Percentiles rank a stretch among this genome's conserved stretches.
These are phyloP conservation scores for Candida methanosorbosa DNA, from an alignment of 805 yeast species.

Conservation along the genomic window DNA sequence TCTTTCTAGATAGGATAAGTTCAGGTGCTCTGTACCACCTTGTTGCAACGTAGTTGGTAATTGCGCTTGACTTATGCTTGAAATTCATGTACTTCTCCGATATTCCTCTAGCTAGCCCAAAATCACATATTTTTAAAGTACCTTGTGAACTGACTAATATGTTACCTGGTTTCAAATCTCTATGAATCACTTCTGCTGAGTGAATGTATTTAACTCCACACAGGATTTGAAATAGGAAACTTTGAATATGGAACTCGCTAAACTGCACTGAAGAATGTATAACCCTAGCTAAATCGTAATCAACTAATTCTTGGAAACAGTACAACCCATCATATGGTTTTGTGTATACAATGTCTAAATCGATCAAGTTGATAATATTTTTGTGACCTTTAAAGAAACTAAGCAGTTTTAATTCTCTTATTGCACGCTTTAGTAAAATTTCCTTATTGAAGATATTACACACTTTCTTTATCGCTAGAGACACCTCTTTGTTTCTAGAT, in stretches of 20 bases:
- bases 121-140: slow-evolving; percentile 78
- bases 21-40: slow-evolving; percentile 97
- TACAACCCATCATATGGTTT: slow-evolving; percentile 80
- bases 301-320: slow-evolving; percentile 80
- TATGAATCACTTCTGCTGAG: slow-evolving; percentile 84
- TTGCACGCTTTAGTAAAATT: slow-evolving; percentile 66
- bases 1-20: slow-evolving; percentile 50
- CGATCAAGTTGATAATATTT: slow-evolving; percentile 67
- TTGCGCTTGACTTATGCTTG: slow-evolving; percentile 32
- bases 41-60: slow-evolving; percentile 86
- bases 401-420: slow-evolving; percentile 78
- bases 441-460: slow-evolving; percentile 59
- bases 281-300: slow-evolving; percentile 74
- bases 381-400: slow-evolving; percentile 78
- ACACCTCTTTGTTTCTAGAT: slow-evolving; percentile 23
- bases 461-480: slow-evolving; percentile 76
- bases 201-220: slow-evolving; percentile 87
- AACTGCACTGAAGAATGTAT: slow-evolving; percentile 69
- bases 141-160: slow-evolving; percentile 73
- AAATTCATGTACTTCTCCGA: slow-evolving; percentile 19
- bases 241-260: slow-evolving; percentile 75
- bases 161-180: slow-evolving; percentile 91
- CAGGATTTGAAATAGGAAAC: slow-evolving; percentile 69
- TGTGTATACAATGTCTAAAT: slow-evolving; percentile 58
- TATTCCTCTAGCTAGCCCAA: slow-evolving; percentile 85